A percentile compares a stretch with the other conserved stretches of the same genome.
Conservation (phyloP, 2,329 filamentous ascomycete genomes). For the Alternaria hordeiaustralica region DNA sequence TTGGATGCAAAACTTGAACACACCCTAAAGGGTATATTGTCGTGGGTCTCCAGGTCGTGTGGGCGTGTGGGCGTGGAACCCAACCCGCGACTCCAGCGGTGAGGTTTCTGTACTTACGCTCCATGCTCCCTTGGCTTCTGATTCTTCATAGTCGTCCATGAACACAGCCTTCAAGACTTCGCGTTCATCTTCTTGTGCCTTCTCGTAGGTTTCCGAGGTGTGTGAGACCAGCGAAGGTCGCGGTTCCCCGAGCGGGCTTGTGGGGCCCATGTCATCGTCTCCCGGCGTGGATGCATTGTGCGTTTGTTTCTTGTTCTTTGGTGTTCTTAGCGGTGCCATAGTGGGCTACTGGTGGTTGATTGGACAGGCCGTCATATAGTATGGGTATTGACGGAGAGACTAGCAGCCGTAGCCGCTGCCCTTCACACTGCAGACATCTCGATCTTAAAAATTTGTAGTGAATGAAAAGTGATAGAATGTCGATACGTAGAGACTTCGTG, state of each 20-base stretch:
- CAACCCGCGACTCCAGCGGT: background rate
- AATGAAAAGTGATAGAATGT: constrained; percentile 23
- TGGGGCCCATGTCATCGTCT: constrained; percentile 26
- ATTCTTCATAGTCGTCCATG: constrained; percentile 81
- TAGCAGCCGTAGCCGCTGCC: constrained; percentile 57
- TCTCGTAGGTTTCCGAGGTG: constrained; percentile 70
- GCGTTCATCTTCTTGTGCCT: constrained; percentile 87
- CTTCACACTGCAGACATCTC: constrained; percentile 51
- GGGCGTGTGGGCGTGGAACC: background rate
- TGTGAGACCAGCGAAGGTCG: constrained; percentile 38
- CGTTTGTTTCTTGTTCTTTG: constrained; percentile 48
- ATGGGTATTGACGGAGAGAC: constrained; percentile 43
- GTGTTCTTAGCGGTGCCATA: constrained; percentile 57
- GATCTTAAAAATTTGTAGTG: constrained; percentile 18
- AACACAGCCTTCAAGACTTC: constrained; percentile 88
- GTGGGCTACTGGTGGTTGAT: constrained; percentile 46
- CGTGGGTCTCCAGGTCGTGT: background rate
- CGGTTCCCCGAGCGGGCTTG: constrained; percentile 36
- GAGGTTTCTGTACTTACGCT: constrained; percentile 63
- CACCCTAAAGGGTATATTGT: background rate
- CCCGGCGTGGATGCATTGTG: constrained; percentile 41
- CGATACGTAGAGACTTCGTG: constrained; percentile 27
- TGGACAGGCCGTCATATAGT: constrained; percentile 40
- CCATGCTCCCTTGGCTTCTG: constrained; percentile 79
- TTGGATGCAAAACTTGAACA: background rate